Conservation (phyloP, 2,329 filamentous ascomycete species). For the Fusarium palustre region DNA sequence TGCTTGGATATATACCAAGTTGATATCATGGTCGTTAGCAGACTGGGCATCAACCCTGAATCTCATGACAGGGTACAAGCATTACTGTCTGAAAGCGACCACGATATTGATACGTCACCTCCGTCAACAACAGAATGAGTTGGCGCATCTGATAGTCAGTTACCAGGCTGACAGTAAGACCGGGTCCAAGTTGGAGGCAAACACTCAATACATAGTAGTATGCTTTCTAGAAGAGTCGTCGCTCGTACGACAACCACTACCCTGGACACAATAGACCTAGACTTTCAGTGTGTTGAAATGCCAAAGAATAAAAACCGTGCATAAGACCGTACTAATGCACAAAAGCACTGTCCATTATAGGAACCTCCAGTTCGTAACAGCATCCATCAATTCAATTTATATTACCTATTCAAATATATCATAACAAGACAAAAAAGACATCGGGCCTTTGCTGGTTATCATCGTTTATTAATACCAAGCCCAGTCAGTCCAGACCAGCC, state of each 20-base stretch:
- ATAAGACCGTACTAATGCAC: conserved; percentile 13
- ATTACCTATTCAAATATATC: conserved; percentile 20
- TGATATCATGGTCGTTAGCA: background rate
- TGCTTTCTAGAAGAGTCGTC: conserved; percentile 1
- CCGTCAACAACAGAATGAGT: background rate
- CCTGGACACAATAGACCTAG: background rate
- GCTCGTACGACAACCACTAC: background rate
- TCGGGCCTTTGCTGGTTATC: conserved; percentile 25
- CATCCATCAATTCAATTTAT: conserved; percentile 24
- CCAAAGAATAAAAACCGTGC: conserved; percentile 20
- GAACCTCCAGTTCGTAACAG: conserved; percentile 16
- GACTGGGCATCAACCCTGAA: background rate
- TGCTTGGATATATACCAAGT: background rate
- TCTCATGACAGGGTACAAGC: background rate
- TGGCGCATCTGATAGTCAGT: background rate
- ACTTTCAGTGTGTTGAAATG: background rate
- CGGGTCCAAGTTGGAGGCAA: too few species aligned
- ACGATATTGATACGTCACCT: conserved; percentile 14
- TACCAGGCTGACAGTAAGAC: background rate
- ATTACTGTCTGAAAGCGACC: background rate
- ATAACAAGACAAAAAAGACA: conserved; percentile 16
- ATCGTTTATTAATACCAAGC: conserved; percentile 39
- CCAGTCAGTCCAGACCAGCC: conserved; percentile 28
- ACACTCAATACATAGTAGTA: background rate
- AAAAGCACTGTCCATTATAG: conserved; percentile 33